Base-by-base conservation (phyloP, 2,329 filamentous ascomycete genomes). In the Aspergillus sp. region DNA sequence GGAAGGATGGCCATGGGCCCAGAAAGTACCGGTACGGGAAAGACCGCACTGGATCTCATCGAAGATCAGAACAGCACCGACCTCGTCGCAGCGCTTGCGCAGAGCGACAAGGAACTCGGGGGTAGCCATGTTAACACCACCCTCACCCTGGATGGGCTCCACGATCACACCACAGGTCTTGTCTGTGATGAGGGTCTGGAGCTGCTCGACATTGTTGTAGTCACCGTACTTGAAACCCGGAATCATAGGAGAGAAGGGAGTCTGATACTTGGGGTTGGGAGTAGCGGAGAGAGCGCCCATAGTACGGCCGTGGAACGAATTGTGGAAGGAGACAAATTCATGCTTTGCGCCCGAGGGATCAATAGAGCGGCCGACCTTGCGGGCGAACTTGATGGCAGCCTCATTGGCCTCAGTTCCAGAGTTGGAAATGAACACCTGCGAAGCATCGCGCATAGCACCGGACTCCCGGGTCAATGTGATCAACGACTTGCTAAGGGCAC, bases 41-140 rank as follows among this genome's bases (percentile, higher is more conserved):
- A 98, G 75, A 42, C 93, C 93, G 66, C 90, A 96, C 70, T 98
- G 93, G 50, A 98, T 98, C 74, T 98, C 93, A 60, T 98, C 93
- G 66, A 93, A 91, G 61, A 96, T 86, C 45, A 98, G 73, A 4
- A 97, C 81, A 2, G 91, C 90, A 40, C 88, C 89, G 29, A 96
- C 89, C 56, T 89, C 85, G 44, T 83, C 85, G 68, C 90, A 96
- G 46, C 90, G 81, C 61, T 79, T 79, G 46, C 89, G 88, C n/a
- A 98, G 78, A 1, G 89, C 86, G 26, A 82, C 66, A 26, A 98
- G 76, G 67, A 97, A 98, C 52, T 89, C 88, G 4, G 86, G 81
- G 1, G 79, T 85, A 3, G 88, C 93, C 8, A 87, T 82, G 56
- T 91, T 86, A 40, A 98, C 86, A 53, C 93, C 93, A 11, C 93